These are phyloP conservation scores for Mycocentrospora acerina DNA, from an alignment of 2,329 filamentous ascomycete species.

Conservation along the genomic window DNA sequence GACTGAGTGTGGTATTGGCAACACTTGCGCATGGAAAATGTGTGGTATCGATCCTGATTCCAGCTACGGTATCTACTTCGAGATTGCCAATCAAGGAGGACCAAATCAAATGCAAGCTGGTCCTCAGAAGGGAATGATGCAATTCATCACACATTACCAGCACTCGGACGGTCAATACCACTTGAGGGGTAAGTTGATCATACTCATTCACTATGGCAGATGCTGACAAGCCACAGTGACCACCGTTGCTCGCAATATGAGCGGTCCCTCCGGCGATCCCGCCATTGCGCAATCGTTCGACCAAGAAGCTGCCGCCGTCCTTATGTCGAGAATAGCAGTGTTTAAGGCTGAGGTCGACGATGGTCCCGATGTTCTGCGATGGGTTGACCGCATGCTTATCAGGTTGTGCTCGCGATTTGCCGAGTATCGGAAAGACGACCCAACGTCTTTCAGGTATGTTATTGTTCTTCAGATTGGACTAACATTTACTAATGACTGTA, in stretches of 20 bases:
- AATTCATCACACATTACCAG: constrained; percentile 98
- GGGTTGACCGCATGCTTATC: constrained; percentile 99
- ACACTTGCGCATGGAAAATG: constrained; percentile 99
- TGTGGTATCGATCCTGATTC: constrained; percentile 93
- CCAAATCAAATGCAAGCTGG: constrained; percentile 81
- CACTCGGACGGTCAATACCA: constrained; percentile 96
- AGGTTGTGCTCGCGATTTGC: constrained; percentile 93
- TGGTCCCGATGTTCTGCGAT: constrained; percentile 94
- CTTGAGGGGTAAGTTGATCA: constrained; percentile 57
- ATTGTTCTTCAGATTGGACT: constrained; percentile 61
- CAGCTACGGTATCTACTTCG: constrained; percentile 96
- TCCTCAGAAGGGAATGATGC: constrained; percentile 91
- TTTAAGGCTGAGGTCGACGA: constrained; percentile 99
- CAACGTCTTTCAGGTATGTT: constrained; percentile 81
- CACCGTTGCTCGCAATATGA: constrained; percentile 86
- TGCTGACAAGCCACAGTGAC: constrained; percentile 61
- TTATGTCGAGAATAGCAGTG: constrained; percentile 98
- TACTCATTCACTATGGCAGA: background rate
- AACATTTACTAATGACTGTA: constrained; percentile 44
- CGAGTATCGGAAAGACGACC: constrained; percentile 97
- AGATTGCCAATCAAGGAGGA: constrained; percentile 91
- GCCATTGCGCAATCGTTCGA: constrained; percentile 97
- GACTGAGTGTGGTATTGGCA: constrained; percentile 96
- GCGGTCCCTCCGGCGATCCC: constrained; percentile 90
- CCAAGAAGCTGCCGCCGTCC: constrained; percentile 92